Conservation (phyloP, 768 basidiomycete genomes). For the Trametes cingulata region DNA sequence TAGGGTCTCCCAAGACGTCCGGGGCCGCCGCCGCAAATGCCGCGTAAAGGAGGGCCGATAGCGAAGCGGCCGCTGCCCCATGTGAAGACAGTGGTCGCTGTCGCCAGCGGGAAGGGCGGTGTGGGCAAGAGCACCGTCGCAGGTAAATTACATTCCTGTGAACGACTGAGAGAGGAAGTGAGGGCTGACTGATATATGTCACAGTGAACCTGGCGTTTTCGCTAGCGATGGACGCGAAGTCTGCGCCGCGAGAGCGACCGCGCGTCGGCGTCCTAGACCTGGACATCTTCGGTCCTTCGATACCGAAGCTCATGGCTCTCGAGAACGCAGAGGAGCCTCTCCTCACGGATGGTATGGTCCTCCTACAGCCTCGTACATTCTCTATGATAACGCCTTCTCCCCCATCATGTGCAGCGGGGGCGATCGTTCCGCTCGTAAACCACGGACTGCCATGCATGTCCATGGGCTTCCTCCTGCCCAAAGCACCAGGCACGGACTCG, state of each 20-base stretch:
- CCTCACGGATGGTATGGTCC: conserved; percentile 60
- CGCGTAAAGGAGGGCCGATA: conserved; percentile 54
- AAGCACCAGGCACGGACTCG: conserved; percentile 45
- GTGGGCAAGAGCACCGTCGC: conserved; percentile 95
- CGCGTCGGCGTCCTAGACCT: conserved; percentile 90
- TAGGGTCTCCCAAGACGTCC: conserved; percentile 34
- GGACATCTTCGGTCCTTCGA: conserved; percentile 93
- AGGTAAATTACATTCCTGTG: conserved; percentile 45
- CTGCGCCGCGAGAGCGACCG: conserved; percentile 36
- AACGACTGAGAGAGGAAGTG: background rate
- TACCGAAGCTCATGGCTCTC: conserved; percentile 92
- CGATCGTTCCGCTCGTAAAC: conserved; percentile 79
- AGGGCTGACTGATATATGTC: background rate
- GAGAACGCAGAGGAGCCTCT: conserved; percentile 75
- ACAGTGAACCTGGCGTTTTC: conserved; percentile 82
- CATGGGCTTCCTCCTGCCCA: conserved; percentile 90
- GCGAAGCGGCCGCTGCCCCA: conserved; percentile 62
- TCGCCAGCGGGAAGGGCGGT: conserved; percentile 93
- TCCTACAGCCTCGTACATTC: no score
- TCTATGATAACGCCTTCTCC: background rate
- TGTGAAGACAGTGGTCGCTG: conserved; percentile 78
- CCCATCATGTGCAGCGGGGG: conserved; percentile 48
- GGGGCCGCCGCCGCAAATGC: conserved; percentile 52
- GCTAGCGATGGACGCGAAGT: conserved; percentile 50
- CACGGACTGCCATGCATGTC: conserved; percentile 95